Percentiles rank a stretch among this genome's conserved stretches.
These are phyloP conservation scores for Mayamaea pseudoterrestris DNA, from an alignment of 108 stramenopile genomes.

Conservation along the genomic window DNA sequence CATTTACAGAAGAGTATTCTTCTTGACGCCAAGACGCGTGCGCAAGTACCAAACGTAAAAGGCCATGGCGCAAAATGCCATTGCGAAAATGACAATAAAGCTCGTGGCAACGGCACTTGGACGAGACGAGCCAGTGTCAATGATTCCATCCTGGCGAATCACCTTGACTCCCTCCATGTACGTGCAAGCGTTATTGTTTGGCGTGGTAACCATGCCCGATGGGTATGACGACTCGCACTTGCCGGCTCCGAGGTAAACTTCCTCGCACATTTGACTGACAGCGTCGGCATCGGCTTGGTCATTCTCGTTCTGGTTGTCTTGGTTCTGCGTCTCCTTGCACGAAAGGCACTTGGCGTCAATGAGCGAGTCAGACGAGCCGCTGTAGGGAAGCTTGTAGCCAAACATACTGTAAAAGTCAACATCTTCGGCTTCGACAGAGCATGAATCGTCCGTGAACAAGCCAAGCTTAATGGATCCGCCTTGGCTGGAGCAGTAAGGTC, in stretches of 20 bases:
- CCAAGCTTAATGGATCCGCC: constrained; percentile 63
- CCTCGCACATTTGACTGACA: constrained; percentile 56
- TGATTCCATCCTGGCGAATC: constrained; percentile 48
- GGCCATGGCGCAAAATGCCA: constrained; percentile 28
- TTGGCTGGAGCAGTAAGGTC: constrained; percentile 72
- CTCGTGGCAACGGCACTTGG: constrained; percentile 23
- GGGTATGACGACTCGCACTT: constrained; percentile 59
- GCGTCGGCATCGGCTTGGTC: constrained; percentile 26
- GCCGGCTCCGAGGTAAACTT: constrained; percentile 47
- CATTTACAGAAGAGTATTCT: constrained; percentile 11
- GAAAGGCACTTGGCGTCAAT: constrained; percentile 56
- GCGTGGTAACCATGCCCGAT: too few species aligned
- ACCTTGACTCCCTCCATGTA: constrained; percentile 74
- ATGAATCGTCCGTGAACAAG: constrained; percentile 68
- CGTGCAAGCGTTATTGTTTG: constrained; percentile 46
- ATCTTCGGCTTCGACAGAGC: constrained; percentile 42
- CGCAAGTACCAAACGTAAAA: constrained; percentile 34
- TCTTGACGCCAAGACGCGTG: constrained; percentile 14
- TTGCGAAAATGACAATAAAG: constrained; percentile 41
- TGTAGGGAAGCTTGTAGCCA: constrained; percentile 44
- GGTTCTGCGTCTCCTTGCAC: constrained; percentile 20
- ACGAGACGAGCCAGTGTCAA: constrained; percentile 15
- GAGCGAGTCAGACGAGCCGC: constrained; percentile 31
- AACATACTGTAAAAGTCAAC: constrained; percentile 24
- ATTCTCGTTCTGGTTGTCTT: constrained; percentile 17